These are phyloP conservation scores for Pyrenophora graminea DNA, from an alignment of 2,329 filamentous ascomycete genomes.

Conservation along the genomic window DNA sequence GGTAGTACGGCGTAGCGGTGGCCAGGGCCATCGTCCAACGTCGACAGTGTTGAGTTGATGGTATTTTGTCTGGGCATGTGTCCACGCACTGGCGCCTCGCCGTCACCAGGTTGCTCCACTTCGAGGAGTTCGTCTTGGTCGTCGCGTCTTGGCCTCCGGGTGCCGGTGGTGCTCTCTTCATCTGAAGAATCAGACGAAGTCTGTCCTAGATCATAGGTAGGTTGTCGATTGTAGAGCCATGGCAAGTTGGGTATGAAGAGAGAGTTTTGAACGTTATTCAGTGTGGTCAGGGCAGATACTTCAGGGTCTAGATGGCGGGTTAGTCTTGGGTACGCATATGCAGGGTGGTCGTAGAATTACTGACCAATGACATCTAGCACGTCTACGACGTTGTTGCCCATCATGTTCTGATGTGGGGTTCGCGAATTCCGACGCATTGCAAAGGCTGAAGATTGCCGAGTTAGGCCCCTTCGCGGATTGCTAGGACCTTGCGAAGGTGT, in stretches of 20 bases:
- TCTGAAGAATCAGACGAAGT: slow-evolving; percentile 42
- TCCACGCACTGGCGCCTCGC: slow-evolving; percentile 17
- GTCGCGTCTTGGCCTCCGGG: slow-evolving; percentile 14
- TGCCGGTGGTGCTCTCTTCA: slow-evolving; percentile 27
- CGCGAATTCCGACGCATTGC: slow-evolving; percentile 31
- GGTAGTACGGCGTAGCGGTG: slow-evolving; percentile 79
- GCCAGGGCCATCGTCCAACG: slow-evolving; percentile 50
- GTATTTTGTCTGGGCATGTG: slow-evolving; percentile 28
- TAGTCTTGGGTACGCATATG: slow-evolving; percentile 29
- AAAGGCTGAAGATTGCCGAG: slow-evolving; percentile 31
- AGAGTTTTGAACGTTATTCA: slow-evolving; percentile 92
- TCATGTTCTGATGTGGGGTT: slow-evolving; percentile 51
- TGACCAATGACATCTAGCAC: slow-evolving; percentile 70
- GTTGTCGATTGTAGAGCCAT: slow-evolving; percentile 71
- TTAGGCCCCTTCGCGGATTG: slow-evolving; percentile 23
- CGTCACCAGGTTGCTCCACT: slow-evolving; percentile 24
- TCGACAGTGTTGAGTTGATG: slow-evolving; percentile 39
- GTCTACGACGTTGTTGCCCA: slow-evolving; percentile 64
- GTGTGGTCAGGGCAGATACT: slow-evolving; percentile 77
- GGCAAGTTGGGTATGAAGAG: slow-evolving; percentile 83
- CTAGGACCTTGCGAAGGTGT: slow-evolving; percentile 17
- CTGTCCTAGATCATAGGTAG: slow-evolving; percentile 73
- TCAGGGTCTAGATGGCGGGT: slow-evolving; percentile 68
- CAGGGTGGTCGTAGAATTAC: slow-evolving; percentile 26
- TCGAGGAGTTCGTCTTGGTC: slow-evolving; percentile 18